Conservation (phyloP, 306 rosid species). For the Glycine latifolia region DNA sequence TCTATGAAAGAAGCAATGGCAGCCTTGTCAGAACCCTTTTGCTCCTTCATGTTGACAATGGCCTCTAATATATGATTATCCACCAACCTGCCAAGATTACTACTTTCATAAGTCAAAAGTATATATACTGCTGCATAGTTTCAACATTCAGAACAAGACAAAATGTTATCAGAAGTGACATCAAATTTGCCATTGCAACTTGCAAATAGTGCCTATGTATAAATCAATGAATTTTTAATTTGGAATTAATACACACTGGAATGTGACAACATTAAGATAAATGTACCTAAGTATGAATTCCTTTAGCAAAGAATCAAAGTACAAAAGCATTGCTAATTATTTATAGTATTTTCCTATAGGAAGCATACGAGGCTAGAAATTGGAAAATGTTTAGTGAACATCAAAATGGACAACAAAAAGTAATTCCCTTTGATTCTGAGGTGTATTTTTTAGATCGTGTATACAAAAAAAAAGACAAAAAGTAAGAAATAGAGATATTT, state of each 20-base stretch:
- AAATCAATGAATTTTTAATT: conserved; percentile 11
- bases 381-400: background rate
- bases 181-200: conserved; percentile 27
- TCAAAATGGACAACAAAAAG: conserved; percentile 6
- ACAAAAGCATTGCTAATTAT: background rate
- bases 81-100: conserved; percentile 67
- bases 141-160: conserved; percentile 40
- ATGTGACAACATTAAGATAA: conserved; percentile 19
- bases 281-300: conserved; percentile 20
- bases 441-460: background rate
- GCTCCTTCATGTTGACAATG: conserved; percentile 75
- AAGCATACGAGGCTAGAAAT: background rate
- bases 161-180: conserved; percentile 34
- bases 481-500: background rate
- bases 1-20: conserved; percentile 81
- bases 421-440: background rate
- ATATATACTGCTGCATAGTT: conserved; percentile 36
- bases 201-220: conserved; percentile 21
- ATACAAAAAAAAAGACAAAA: background rate
- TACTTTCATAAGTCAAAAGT: conserved; percentile 45
- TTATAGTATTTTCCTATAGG: conserved; percentile 17
- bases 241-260: conserved; percentile 2
- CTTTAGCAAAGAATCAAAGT: conserved; percentile 27
- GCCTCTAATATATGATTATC: conserved; percentile 85
- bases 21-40: conserved; percentile 89